Base-by-base conservation (phyloP, 176 grass and related monocot genomes). In the Musa acuminata region DNA sequence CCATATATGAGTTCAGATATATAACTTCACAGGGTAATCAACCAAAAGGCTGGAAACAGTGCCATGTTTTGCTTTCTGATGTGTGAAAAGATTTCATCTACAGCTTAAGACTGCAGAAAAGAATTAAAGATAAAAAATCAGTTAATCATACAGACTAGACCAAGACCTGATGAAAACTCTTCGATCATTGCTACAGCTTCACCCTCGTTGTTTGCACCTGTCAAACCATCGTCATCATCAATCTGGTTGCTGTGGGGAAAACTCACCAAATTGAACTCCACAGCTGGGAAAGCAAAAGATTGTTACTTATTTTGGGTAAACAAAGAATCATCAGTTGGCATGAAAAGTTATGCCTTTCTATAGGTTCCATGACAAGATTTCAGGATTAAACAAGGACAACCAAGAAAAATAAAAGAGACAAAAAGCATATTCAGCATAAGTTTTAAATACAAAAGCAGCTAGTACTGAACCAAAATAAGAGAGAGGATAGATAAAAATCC, bases 101-200 rank as follows among this genome's bases (percentile, higher is more conserved):
- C 4, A 43, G 35, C 8, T 51, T 52, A 23, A 73, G 21, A 53
- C 11, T 13, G 71, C 23, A 23, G 21, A 73, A 11, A 51, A 51
- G 21, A 53, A 9, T 23, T 54, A 21, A 9, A 43, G 19, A 53
- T 1, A 51, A 73, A 55, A 25, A 73, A 54, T 54, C n/a, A 52
- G 1, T 23, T 49, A 9, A 62, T 35, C 19, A 16, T 16, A 1
- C 2, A 49, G 64, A 76, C 17, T 52, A 64, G 20, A 64, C 8
- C 16, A 65, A 25, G 1, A 77, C 75, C 75, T 66, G 60, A 77
- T 65, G 58, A 59, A 52, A 26, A 77, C 59, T 77, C 75, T 63
- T 64, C 75, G 14, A 77, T 23, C 58, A 64, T 64, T 16, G 75
- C 60, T 20, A 51, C 75, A 52, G 1, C 49, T 64, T 77, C 75